These are phyloP conservation scores for Corymbia citriodora DNA, from an alignment of 441 rosid species.

Conservation along the genomic window DNA sequence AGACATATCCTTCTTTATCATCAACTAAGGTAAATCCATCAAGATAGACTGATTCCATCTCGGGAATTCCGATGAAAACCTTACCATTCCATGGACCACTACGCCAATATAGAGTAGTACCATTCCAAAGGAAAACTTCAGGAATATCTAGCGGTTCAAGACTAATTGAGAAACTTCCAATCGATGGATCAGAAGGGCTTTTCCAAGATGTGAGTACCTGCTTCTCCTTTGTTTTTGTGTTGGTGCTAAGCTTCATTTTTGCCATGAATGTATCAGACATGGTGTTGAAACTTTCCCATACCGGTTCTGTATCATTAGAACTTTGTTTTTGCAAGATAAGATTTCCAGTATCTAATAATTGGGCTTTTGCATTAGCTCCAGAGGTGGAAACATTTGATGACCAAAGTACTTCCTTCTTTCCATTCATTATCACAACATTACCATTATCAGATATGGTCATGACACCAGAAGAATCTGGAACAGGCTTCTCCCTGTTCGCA, in stretches of 20 bases:
- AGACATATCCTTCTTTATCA: background rate
- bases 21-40: background rate
- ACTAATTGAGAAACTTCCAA: background rate
- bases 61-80: background rate
- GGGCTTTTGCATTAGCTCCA: background rate
- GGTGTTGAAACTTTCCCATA: background rate
- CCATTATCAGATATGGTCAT: background rate
- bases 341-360: background rate
- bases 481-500: background rate
- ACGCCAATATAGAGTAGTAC: background rate
- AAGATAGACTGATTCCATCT: background rate
- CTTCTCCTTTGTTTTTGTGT: constrained; percentile 35
- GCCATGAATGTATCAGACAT: background rate
- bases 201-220: background rate
- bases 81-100: background rate
- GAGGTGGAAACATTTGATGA: background rate
- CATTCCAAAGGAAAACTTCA: background rate
- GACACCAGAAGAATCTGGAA: background rate
- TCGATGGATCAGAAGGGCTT: background rate
- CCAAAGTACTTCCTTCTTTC: background rate
- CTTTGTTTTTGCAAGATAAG: background rate
- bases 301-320: background rate
- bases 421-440: background rate
- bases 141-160: background rate
- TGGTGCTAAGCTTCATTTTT: background rate